Conservation (phyloP, 2,329 filamentous ascomycete genomes). For the Chaetomium sp. region DNA sequence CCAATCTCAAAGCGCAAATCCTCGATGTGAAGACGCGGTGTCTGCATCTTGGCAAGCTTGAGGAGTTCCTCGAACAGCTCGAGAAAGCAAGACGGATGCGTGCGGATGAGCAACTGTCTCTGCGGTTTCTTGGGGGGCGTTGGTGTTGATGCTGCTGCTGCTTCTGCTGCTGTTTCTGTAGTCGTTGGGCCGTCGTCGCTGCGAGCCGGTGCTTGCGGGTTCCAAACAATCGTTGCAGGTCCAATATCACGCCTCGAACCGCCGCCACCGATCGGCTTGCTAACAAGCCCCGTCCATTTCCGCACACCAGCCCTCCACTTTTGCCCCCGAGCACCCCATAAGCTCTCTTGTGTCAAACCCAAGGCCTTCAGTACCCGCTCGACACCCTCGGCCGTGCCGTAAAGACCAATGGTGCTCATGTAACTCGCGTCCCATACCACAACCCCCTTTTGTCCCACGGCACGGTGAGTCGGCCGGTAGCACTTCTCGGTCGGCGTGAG, state of each 20-base stretch:
- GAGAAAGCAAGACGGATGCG: constrained; percentile 76
- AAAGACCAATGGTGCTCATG: constrained; percentile 75
- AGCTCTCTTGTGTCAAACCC: constrained; percentile 52
- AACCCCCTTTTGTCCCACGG: constrained; percentile 66
- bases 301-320: constrained; percentile 60
- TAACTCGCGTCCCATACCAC: constrained; percentile 94
- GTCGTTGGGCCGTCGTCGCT: not conserved
- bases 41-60: constrained; percentile 51
- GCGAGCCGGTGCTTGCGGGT: constrained; percentile 35
- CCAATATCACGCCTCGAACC: constrained; percentile 54
- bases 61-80: constrained; percentile 61
- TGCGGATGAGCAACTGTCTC: constrained; percentile 57
- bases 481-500: constrained; percentile 83
- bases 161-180: no score
- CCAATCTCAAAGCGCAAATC: constrained; percentile 64
- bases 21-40: constrained; percentile 56
- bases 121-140: constrained; percentile 14
- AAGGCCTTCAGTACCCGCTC: constrained; percentile 60
- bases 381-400: constrained; percentile 59
- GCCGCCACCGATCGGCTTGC: constrained; percentile 49
- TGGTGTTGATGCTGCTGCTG: constrained; percentile 1
- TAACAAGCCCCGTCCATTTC: constrained; percentile 45
- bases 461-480: constrained; percentile 80
- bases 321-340: constrained; percentile 57
- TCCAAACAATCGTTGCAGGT: constrained; percentile 71